phyloP scores from a whole-genome alignment of 345 rosid genomes.

The Clarkia xantiana region DNA sequence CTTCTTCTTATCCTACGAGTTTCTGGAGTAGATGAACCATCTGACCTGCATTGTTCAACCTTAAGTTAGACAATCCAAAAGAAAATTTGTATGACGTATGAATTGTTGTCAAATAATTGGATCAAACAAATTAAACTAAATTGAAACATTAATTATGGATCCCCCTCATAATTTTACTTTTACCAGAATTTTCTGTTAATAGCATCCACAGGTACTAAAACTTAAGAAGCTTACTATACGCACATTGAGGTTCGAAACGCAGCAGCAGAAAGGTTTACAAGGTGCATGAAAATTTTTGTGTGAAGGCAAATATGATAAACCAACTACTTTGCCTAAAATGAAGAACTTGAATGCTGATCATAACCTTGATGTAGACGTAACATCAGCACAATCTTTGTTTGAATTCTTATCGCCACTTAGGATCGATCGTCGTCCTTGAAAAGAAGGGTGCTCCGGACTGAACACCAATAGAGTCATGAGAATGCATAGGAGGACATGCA shows the following conservation, averaged over 20 bases:
- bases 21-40: conserved; percentile 63
- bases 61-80: background rate
- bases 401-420: conserved; percentile 60
- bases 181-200: too few species aligned
- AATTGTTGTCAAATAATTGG: too few species aligned
- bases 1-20: conserved; percentile 85
- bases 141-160: background rate
- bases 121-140: background rate
- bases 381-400: conserved; percentile 42
- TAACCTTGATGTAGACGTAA: conserved; percentile 58
- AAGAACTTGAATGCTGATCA: background rate
- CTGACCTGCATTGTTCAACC: conserved; percentile 43
- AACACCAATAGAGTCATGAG: conserved; percentile 6
- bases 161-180: too few species aligned
- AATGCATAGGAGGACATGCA: background rate
- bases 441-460: conserved; percentile 93
- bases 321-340: too few species aligned
- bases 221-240: too few species aligned
- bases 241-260: too few species aligned
- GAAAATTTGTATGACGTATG: background rate
- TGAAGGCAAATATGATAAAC: too few species aligned
- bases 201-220: too few species aligned
- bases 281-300: too few species aligned
- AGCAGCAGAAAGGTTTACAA: too few species aligned
- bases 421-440: conserved; percentile 63